These are phyloP conservation scores for Yamadazyma takamatsuzukensis DNA, from an alignment of 805 yeast genomes.

Conservation along the genomic window DNA sequence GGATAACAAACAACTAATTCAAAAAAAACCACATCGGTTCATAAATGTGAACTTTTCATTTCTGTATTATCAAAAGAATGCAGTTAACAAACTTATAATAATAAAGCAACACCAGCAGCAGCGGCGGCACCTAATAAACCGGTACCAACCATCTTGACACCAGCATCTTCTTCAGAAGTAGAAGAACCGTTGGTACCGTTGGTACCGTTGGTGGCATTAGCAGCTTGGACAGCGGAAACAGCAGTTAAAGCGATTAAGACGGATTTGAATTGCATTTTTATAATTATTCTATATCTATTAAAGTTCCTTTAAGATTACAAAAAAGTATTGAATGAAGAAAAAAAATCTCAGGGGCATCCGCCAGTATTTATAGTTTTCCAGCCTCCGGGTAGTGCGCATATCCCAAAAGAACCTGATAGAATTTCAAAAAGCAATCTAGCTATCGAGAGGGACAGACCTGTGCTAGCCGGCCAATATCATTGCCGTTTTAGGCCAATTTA, in stretches of 20 bases:
- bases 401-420: not conserved
- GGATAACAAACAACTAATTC: not conserved
- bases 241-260: slow-evolving; percentile 37
- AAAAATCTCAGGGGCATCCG: slow-evolving; percentile 1
- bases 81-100: slow-evolving; percentile 22
- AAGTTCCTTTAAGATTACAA: slow-evolving; percentile 1
- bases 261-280: slow-evolving; percentile 37
- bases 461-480: too few species aligned
- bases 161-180: slow-evolving; percentile 17
- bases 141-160: slow-evolving; percentile 21
- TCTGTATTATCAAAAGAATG: too few species aligned
- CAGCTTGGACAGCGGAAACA: slow-evolving; percentile 34
- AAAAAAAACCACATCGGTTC: too few species aligned
- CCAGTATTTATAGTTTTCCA: slow-evolving; percentile 6
- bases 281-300: not conserved
- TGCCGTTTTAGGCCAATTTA: too few species aligned
- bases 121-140: slow-evolving; percentile 33
- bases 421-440: too few species aligned
- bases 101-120: slow-evolving; percentile 36
- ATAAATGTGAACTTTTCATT: too few species aligned
- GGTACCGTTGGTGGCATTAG: slow-evolving; percentile 23
- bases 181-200: slow-evolving; percentile 19
- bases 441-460: too few species aligned
- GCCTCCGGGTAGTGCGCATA: not conserved
- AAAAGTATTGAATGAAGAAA: slow-evolving; percentile 3